These are phyloP conservation scores for Dryadomyces sulphureus DNA, from an alignment of 2,329 filamentous ascomycete genomes.

Conservation along the genomic window DNA sequence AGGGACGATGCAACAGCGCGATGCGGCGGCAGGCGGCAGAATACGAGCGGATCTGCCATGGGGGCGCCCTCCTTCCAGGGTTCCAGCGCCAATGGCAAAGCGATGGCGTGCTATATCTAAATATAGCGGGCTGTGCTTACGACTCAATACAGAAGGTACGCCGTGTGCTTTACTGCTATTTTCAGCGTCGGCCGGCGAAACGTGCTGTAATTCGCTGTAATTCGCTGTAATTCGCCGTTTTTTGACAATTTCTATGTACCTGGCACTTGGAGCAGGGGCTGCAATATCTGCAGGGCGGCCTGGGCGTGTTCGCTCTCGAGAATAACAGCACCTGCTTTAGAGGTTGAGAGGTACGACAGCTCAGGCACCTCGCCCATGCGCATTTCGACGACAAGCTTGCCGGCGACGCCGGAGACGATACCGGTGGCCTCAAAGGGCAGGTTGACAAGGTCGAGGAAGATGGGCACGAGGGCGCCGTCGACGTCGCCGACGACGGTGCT, in stretches of 20 bases:
- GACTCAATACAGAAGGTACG: too few relatives aligned
- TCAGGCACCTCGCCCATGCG: conserved; percentile 45
- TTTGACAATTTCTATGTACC: too few relatives aligned
- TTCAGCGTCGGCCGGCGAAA: too few relatives aligned
- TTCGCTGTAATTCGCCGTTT: too few relatives aligned
- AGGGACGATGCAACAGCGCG: neutral
- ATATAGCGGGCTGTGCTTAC: too few relatives aligned
- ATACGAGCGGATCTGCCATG: too few relatives aligned
- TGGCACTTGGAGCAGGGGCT: conserved; percentile 25
- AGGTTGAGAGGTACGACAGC: conserved; percentile 82
- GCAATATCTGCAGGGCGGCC: conserved; percentile 59
- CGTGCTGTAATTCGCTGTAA: too few relatives aligned
- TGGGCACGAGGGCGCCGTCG: conserved; percentile 61
- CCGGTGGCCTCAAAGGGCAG: conserved; percentile 80
- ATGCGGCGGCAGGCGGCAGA: neutral
- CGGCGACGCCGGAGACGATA: conserved; percentile 88
- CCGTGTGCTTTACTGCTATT: too few relatives aligned
- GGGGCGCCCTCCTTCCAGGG: too few relatives aligned
- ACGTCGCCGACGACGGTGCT: conserved; percentile 64
- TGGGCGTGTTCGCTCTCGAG: conserved; percentile 59
- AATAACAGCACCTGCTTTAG: conserved; percentile 78
- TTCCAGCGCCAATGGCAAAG: too few relatives aligned
- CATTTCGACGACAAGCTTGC: conserved; percentile 62
- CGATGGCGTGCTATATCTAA: too few relatives aligned
- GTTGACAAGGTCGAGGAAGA: conserved; percentile 71